Conservation (phyloP, 2,329 filamentous ascomycete species). For the Phialophora expanda region DNA sequence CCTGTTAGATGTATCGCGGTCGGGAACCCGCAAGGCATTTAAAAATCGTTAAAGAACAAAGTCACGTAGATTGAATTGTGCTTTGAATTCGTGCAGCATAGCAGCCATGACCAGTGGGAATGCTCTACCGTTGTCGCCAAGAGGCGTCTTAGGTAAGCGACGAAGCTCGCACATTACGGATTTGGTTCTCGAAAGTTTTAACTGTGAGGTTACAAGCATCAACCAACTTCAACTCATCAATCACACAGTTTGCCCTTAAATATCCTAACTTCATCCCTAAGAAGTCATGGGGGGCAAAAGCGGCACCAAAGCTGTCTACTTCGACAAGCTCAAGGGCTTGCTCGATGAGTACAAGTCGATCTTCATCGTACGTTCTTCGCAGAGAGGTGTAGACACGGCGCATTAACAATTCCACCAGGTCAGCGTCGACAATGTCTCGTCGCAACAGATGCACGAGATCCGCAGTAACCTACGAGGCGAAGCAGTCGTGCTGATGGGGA, state of each 20-base stretch:
- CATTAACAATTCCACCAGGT: conserved; percentile 53
- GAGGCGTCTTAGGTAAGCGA: not conserved
- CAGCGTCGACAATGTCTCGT: conserved; percentile 88
- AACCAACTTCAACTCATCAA: conserved; percentile 29
- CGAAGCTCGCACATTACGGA: conserved; percentile 10
- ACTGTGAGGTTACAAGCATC: conserved; percentile 1
- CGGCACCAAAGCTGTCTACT: conserved; percentile 93
- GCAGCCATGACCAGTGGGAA: not conserved
- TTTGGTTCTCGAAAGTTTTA: conserved; percentile 13
- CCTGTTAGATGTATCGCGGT: not conserved
- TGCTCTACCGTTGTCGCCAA: conserved; percentile 26
- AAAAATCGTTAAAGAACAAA: not conserved
- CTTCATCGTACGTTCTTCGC: conserved; percentile 74
- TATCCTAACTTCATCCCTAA: conserved; percentile 93
- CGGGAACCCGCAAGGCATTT: not conserved
- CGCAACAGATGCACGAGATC: conserved; percentile 99
- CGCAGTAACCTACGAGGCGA: conserved; percentile 85
- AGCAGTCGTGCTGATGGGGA: conserved; percentile 98
- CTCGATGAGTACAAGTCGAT: conserved; percentile 96
- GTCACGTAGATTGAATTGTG: not conserved
- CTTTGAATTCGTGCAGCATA: not conserved
- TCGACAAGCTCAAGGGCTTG: conserved; percentile 98
- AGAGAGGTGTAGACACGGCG: not conserved
- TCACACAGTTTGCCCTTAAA: conserved; percentile 75
- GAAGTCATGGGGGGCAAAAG: conserved; percentile 99